phyloP scores from a whole-genome alignment of 345 rosid species.

The Heritiera littoralis region DNA sequence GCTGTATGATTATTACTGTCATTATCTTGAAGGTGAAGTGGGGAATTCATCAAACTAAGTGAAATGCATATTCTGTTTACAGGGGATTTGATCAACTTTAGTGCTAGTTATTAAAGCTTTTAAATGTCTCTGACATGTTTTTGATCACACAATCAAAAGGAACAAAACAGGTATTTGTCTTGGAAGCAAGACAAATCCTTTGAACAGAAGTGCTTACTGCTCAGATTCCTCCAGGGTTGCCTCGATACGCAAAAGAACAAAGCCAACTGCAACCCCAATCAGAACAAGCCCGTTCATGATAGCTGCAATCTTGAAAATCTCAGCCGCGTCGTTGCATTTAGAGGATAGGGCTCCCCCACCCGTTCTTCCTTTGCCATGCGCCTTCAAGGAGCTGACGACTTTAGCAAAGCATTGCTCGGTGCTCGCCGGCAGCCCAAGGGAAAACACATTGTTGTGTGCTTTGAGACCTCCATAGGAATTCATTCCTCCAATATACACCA shows the following conservation, averaged over 20 bases:
- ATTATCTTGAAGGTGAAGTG: too few species aligned
- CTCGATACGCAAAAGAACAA: conserved; percentile 60
- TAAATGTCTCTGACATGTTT: not conserved
- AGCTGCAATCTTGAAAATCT: conserved; percentile 63
- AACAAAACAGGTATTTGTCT: not conserved
- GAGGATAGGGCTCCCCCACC: conserved; percentile 46
- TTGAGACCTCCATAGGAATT: conserved; percentile 50
- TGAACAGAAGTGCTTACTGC: not conserved
- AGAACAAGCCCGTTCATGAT: conserved; percentile 56
- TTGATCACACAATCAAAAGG: conserved; percentile 17
- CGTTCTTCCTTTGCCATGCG: conserved; percentile 24
- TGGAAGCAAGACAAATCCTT: not conserved
- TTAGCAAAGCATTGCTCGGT: conserved; percentile 48
- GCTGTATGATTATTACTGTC: too few species aligned
- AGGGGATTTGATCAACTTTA: not conserved
- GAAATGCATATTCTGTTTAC: too few species aligned
- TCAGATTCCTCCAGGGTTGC: conserved; percentile 59
- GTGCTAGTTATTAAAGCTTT: not conserved
- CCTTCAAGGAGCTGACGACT: conserved; percentile 35
- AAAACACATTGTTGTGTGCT: conserved; percentile 43
- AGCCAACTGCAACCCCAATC: conserved; percentile 64
- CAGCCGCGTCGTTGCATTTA: conserved; percentile 41
- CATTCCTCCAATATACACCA: conserved; percentile 39
- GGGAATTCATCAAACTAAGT: too few species aligned
- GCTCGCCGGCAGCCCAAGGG: conserved; percentile 41